Base-by-base conservation (phyloP, 371 early-diverging fungal genomes). In the Rhizopus arrhizus region DNA sequence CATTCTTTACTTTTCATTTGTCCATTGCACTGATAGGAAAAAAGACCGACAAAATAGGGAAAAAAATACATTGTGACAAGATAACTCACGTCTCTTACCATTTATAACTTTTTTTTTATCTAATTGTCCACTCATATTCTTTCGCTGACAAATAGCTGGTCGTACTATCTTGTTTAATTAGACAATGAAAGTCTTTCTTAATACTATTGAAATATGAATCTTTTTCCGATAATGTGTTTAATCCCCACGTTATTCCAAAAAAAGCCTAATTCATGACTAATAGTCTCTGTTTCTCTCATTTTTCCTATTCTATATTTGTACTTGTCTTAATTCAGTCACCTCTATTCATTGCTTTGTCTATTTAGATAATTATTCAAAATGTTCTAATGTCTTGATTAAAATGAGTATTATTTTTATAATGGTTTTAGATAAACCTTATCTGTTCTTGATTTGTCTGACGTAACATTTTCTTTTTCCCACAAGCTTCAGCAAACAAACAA, bases 131-230 rank as follows among this genome's bases (percentile, higher is more conserved):
- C 57, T 66, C 16, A 53, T 41, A 66, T 66, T 41, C 22, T 12
- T 15, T 49, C 50, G 66, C 66, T 66, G 61, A 66, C 66, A 66
- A 66, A 66, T 66, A 50, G 33, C 34, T 35, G 28, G 66, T 66
- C 22, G 58, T 22, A 66, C 66, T 60, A 61, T 51, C 43, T 15
- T 15, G 41, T 56, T 34, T 51, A 13, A 34, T 15, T 51, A 9
- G 11, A 35, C 28, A 51, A 5, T 11, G 51, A 29, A 34, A 34
- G n/a, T 13, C 28, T 4, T 51, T n/a, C 13, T 33, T 35, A 15
- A 13, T 7, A 5, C 35, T 9, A 11, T 13, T 51, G 29, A 53
- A 53, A 9, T 7, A 16, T 9, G 16, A 15, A 43, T 5, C n/a
- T 13, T 11, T 43, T 11, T 4, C 15, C 43, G 13, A n/a, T 13